Evolutionary conservation across 2,329 filamentous ascomycete genomes (phyloP), one percentile per base, ranked within the genome.

Genomic region (Ophioceras dolichostomum): DNA sequence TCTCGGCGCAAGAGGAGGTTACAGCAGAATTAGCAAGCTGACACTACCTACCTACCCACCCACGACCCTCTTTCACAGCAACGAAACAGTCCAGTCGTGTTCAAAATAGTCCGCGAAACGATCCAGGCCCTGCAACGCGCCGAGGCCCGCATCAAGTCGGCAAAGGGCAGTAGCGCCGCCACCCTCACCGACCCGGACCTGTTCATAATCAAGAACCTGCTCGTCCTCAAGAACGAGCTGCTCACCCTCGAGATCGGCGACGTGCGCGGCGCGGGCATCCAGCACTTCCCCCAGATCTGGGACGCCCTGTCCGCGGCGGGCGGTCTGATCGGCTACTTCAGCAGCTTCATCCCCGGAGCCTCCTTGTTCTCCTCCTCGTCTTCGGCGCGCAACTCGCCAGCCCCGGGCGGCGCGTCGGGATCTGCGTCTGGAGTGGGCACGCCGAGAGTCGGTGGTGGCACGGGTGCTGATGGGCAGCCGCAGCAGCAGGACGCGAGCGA

Each of bases 181-280:
- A 7, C 12, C 8, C 66, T 70, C 17, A 54, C 79, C 6, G 87
- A 96, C 53, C 74, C 83, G 0, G 83, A 94, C 47, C 70, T 98
- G 4, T 98, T 98, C 59, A 79, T 95, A 51, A 80, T 98, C 49
- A 91, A 89, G 49, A 94, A 98, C 54, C 71, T 98, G 2, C 79
- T 98, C 35, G 80, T 95, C 35, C 73, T 98, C 36, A 96, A 96
- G 59, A 93, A 95, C 54, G 85, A 95, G 55, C 83, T 98, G 36
- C 79, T 98, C 19, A 88, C 88, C 9, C 87, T 98, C 43, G 91
- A 98, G 60, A 95, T 98, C 46, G 88, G 74, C 36, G 74, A 79
- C 45, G 68, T 76, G 13, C 64, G 73, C 41, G 70, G 68, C 39
- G 41, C 36, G 24, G 31, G 26, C 32, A 68, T 74, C 62, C 72